Base-by-base conservation (phyloP, 108 stramenopile genomes). In the Pseudonitzschia pungens region DNA sequence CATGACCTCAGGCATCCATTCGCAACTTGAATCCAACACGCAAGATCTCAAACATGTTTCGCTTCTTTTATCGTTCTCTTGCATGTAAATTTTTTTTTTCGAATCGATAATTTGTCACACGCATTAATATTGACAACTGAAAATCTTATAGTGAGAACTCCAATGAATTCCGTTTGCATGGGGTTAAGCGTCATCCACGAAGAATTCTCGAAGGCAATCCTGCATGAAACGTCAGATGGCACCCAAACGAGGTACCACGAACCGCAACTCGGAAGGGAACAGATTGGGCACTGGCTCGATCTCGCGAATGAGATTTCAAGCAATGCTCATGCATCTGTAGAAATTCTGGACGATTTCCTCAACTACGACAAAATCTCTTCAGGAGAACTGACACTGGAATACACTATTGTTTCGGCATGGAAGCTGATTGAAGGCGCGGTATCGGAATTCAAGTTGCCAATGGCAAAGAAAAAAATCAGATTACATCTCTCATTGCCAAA, bases 101-200 rank as follows among this genome's bases (percentile, higher is more conserved):
- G n/a, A n/a, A n/a, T n/a, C n/a, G n/a, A n/a, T n/a, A n/a, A n/a
- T n/a, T n/a, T n/a, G n/a, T n/a, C 70, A 71, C 31, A 70, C 71
- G 53, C 50, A 51, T n/a, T n/a, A n/a, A n/a, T n/a, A n/a, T n/a
- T n/a, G n/a, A n/a, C n/a, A n/a, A n/a, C n/a, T n/a, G n/a, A n/a
- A n/a, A n/a, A n/a, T n/a, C n/a, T n/a, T n/a, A 51, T 20, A 54
- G 81, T 85, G 0, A 77, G 84, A 22, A 82, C 81, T 4, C 84
- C 84, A 27, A 56, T 85, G 32, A 85, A 85, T 62, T 53, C 84
- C 11, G 78, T 79, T 18, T 73, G 72, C 21, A 85, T 85, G 81
- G 84, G 84, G 18, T 51, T 82, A 3, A 59, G 64, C 32, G 65
- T 85, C 44, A 45, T 85, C 15, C 74, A 82, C 44, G 68, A 71